Base-by-base conservation (phyloP, 805 yeast genomes). In the Candida sithepensis region DNA sequence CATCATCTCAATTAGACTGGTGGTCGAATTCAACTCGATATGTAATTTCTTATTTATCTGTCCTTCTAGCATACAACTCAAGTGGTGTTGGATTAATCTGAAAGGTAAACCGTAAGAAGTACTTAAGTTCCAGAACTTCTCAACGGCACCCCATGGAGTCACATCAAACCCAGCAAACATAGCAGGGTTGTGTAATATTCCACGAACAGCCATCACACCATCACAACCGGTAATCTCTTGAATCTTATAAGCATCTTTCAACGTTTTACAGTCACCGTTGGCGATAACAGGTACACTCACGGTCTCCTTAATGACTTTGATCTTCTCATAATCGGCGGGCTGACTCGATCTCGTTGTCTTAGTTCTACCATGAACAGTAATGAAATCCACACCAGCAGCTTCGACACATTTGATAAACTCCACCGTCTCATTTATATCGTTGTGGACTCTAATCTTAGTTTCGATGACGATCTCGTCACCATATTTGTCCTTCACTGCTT, bases 191-290 rank as follows among this genome's bases (percentile, higher is more conserved):
- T 78, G 71, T 43, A 94, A 68, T 2, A 88, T 71, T 0, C 99
- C 99, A 51, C 99, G 71, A 1, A 88, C 99, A 2, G 97, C 85
- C 99, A 94, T 94, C 7, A 94, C 86, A 7, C 98, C 99, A 62
- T 88, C 94, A 37, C 81, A 89, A 1, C 85, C 85, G 0, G 98
- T 90, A 44, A 63, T 63, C 12, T 76, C 68, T 0, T 80, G 79
- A 23, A 92, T 91, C 18, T 64, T 60, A 39, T 70, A 58, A n/a
- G 86, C 84, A 61, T 89, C 96, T 16, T 72, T 69, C 21, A 81
- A 67, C 0, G 77, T 61, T 59, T 85, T 85, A 59, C 96, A 91
- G 66, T 94, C 98, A n/a, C 99, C 99, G 60, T 94, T 94, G 2
- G 98, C 97, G n/a, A 94, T 85, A 1, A 94, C 90, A 0, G 97